A percentile compares a stretch with the other conserved stretches of the same genome.
Evolutionary conservation across 2,329 filamentous ascomycete species (phyloP).

Genomic region (Sporothrix inflata): DNA sequence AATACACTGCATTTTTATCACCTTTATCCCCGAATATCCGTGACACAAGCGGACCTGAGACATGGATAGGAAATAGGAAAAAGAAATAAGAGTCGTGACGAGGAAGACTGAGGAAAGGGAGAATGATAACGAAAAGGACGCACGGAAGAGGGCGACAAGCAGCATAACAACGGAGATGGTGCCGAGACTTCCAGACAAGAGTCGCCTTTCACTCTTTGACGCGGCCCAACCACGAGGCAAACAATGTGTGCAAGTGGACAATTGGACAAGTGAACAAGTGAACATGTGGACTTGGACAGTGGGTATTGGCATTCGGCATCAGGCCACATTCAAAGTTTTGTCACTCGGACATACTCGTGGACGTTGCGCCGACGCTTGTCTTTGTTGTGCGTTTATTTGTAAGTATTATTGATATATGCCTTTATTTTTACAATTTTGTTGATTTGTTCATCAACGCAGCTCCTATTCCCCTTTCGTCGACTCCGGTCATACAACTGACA

Average conservation of each 20-base stretch:
- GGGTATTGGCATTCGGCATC: too few relatives aligned
- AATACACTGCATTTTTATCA: background rate
- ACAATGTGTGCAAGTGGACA: background rate
- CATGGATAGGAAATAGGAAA: background rate
- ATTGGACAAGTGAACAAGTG: too few relatives aligned
- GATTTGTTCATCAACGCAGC: too few relatives aligned
- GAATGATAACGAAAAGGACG: too few relatives aligned
- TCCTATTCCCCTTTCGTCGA: background rate
- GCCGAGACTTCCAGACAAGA: background rate
- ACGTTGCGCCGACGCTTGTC: background rate
- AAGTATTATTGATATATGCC: background rate
- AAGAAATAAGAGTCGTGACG: background rate
- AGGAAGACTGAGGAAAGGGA: background rate
- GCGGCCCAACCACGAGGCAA: background rate
- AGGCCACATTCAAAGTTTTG: background rate
- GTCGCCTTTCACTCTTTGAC: background rate
- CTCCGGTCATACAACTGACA: background rate
- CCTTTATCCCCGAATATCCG: background rate
- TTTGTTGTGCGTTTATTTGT: background rate
- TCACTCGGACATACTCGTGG: background rate
- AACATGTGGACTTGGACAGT: too few relatives aligned
- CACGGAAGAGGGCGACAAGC: background rate
- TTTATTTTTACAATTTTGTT: too few relatives aligned
- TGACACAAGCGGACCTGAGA: background rate
- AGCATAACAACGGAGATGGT: background rate